Conservation (phyloP, 495 filamentous ascomycete species). For the Penicillium silybi region DNA sequence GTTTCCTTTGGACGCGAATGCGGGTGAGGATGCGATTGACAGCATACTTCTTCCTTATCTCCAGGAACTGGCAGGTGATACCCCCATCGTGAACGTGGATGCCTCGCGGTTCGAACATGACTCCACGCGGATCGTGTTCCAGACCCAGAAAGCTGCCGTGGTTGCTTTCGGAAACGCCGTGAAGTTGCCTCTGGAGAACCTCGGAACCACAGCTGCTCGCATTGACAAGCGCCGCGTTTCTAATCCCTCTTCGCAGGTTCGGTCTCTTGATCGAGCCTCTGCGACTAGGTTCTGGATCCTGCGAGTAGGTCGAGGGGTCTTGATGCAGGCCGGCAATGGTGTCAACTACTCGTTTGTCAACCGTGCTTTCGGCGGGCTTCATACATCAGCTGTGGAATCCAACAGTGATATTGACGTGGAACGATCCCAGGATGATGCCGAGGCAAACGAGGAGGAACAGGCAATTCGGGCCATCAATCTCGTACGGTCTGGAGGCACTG, state of each 20-base stretch:
- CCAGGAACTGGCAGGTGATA: constrained; percentile 42
- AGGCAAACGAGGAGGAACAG: constrained; percentile 40
- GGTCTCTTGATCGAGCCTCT: constrained; percentile 34
- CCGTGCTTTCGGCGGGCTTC: constrained; percentile 59
- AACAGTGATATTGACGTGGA: constrained; percentile 38
- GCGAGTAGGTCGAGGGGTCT: constrained; percentile 56
- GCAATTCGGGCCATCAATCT: constrained; percentile 32
- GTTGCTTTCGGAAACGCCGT: constrained; percentile 53
- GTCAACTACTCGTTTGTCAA: constrained; percentile 58
- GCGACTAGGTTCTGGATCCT: constrained; percentile 57
- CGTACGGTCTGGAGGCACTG: constrained; percentile 4
- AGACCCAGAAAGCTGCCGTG: constrained; percentile 53
- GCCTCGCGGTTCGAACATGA: constrained; percentile 57
- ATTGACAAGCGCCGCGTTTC: constrained; percentile 23
- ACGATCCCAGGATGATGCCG: constrained; percentile 42
- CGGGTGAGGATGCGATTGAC: constrained; percentile 50
- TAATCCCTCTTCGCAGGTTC: constrained; percentile 18
- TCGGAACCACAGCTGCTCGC: constrained; percentile 32
- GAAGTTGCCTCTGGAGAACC: constrained; percentile 47
- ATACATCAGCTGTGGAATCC: constrained; percentile 30
- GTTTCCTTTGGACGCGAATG: constrained; percentile 51
- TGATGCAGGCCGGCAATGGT: constrained; percentile 57
- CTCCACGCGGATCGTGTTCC: constrained; percentile 47
- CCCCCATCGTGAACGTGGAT: constrained; percentile 54
- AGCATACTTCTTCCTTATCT: constrained; percentile 57